Evolutionary conservation across 2,329 filamentous ascomycete genomes (phyloP), one percentile per base, ranked within the genome.

Genomic region (Ceratocystis albifundus): DNA sequence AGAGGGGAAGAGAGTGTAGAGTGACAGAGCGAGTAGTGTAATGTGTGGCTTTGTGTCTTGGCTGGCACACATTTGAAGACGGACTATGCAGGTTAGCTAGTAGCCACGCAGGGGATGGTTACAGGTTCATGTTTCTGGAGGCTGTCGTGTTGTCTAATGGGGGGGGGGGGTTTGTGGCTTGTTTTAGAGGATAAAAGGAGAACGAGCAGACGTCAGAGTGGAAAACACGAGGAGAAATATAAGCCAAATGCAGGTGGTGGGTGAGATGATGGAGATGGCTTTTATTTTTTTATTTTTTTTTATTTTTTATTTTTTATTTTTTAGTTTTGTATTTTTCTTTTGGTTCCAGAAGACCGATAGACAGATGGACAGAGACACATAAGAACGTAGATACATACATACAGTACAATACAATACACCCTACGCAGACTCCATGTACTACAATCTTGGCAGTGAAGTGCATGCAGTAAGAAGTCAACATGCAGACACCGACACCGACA

Each of bases 21-120:
- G 46, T n/a, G 22, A 50, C 46, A 50, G 46, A 53, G 48, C n/a
- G 48, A 25, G 36, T 41, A 12, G 36, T 41, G 36, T 12, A 41
- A 41, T 41, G 10, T 41, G 10, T 41, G 36, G 36, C 36, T 41
- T 41, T 41, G 36, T 41, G 36, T 41, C 48, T 50, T 50, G 48
- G 48, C 48, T 50, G n/a, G 48, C n/a, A 22, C 48, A 50, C n/a
- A 12, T 50, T 50, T 50, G 48, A 22, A 50, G 48, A 50, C n/a
- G 20, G 46, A 6, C 12, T 48, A 48, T 48, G 46, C 46, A 48
- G 17, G 46, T 48, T 48, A 17, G 36, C 36, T 15, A 15, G 36
- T 41, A 41, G 36, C 10, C 36, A 41, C 36, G 36, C 36, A 41
- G 36, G 36, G 36, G 36, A 41, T 41, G 36, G 48, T 50, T 22